phyloP scores from a whole-genome alignment of 2,329 filamentous ascomycete genomes.

The Colletotrichum falcatum region DNA sequence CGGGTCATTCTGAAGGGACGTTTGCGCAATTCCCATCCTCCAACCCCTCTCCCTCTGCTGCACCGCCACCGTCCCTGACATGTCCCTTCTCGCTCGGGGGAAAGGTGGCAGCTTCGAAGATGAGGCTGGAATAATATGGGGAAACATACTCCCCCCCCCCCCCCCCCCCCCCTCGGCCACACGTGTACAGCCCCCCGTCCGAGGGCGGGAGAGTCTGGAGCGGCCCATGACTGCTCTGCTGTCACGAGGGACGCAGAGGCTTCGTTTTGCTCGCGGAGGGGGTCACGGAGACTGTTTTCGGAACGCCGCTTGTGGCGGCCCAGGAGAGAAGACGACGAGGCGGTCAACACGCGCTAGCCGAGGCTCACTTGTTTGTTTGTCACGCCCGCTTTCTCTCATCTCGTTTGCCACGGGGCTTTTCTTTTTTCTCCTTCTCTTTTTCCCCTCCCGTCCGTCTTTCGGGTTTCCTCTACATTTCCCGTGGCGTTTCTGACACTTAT shows the following conservation, averaged over 20 bases:
- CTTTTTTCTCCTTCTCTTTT: too few relatives aligned
- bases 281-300: slow-evolving; percentile 33
- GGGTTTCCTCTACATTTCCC: background rate
- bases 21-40: slow-evolving; percentile 32
- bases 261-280: too few relatives aligned
- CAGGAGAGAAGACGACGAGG: background rate
- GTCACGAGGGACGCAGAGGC: slow-evolving; percentile 27
- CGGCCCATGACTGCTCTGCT: slow-evolving; percentile 16
- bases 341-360: too few relatives aligned
- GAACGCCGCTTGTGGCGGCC: slow-evolving; percentile 19
- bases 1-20: slow-evolving; percentile 21
- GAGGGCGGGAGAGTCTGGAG: slow-evolving; percentile 23
- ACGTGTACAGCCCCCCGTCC: slow-evolving; percentile 1
- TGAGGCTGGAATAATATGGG: slow-evolving; percentile 15
- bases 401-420: slow-evolving; percentile 12
- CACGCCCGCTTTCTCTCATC: slow-evolving; percentile 1
- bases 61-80: slow-evolving; percentile 29
- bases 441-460: background rate
- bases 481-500: too few relatives aligned
- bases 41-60: background rate
- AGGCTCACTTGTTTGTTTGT: too few relatives aligned
- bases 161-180: slow-evolving; percentile 5
- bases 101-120: too few relatives aligned
- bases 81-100: background rate
- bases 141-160: slow-evolving; percentile 14